Base-by-base conservation (phyloP, 306 rosid species). In the Lithocarpus polystachyus region DNA sequence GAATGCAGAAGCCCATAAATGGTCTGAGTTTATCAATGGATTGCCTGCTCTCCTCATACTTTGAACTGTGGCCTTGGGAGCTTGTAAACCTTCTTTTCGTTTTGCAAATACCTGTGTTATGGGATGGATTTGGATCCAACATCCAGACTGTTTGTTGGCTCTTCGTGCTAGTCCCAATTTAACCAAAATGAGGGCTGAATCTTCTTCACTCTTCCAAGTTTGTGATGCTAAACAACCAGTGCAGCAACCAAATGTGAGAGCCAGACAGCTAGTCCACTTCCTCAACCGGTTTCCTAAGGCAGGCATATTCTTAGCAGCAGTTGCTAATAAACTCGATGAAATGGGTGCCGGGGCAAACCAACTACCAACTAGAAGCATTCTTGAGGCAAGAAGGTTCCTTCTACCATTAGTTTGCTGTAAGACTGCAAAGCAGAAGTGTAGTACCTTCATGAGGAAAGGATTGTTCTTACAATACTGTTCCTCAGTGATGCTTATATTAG, bases 1-100 rank as follows among this genome's bases (percentile, higher is more conserved):
- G 72, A 94, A 92, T 53, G 97, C 96, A 8, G 97, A 89, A 20
- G 96, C 89, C 98, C 98, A 94, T 7, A 86, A 78, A 74, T 94
- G 98, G 83, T 89, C 91, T 2, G 87, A 84, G 86, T 87, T 88
- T 8, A 78, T 80, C 81, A 72, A 77, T 19, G 84, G 81, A 76
- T 80, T 88, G 7, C 90, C 88, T 17, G 75, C 73, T 84, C 86
- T 94, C 73, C 94, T 86, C 11, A 87, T 84, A 6, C 95, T 93
- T 77, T 92, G 89, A 74, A 92, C 88, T 22, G 89, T 81, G 23
- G 92, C 93, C 74, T 87, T 85, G 23, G 96, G 92, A 72, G 85
- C 92, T 56, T 77, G 86, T 57, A 91, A 86, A 59, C 94, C 91
- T n/a, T 91, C 91, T 86, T 86, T 88, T 72, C 80, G 83, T 76